phyloP scores from a whole-genome alignment of 2,329 filamentous ascomycete species.

The Tolypocladium guangdongense region DNA sequence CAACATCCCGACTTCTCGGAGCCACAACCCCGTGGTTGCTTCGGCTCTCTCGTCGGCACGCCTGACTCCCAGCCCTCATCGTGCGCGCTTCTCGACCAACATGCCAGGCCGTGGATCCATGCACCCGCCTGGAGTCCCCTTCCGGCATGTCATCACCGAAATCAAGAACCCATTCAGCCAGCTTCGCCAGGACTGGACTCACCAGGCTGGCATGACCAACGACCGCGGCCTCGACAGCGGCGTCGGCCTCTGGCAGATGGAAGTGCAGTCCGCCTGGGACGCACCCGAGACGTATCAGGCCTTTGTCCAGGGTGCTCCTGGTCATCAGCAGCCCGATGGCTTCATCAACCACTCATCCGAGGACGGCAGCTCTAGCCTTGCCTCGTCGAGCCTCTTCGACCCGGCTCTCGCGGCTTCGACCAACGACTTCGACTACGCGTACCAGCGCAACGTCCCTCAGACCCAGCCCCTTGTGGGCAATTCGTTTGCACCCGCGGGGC shows the following conservation, averaged over 20 bases:
- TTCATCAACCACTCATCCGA: not conserved
- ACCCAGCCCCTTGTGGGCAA: not conserved
- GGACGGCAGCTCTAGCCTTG: not conserved
- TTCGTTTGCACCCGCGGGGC: not conserved
- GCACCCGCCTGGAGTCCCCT: not conserved
- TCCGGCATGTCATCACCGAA: not conserved
- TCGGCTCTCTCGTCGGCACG: not conserved
- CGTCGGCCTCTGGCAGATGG: not conserved
- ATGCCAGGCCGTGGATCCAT: not conserved
- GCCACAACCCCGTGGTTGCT: no score
- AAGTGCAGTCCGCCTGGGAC: not conserved
- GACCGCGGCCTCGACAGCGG: not conserved
- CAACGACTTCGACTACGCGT: not conserved
- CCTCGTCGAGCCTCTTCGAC: not conserved
- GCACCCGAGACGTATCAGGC: not conserved
- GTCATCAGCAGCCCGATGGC: not conserved
- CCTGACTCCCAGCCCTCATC: constrained; percentile 1
- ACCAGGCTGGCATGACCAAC: not conserved
- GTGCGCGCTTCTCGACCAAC: not conserved
- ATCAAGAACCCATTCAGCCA: not conserved
- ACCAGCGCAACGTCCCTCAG: not conserved
- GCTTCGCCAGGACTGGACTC: not conserved
- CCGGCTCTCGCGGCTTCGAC: not conserved
- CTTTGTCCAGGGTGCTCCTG: not conserved
- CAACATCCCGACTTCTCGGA: not conserved